Evolutionary conservation across 1,284 basidiomycete genomes (phyloP), one percentile per base, ranked within the genome.

Genomic region (Trametes hirsuta): DNA sequence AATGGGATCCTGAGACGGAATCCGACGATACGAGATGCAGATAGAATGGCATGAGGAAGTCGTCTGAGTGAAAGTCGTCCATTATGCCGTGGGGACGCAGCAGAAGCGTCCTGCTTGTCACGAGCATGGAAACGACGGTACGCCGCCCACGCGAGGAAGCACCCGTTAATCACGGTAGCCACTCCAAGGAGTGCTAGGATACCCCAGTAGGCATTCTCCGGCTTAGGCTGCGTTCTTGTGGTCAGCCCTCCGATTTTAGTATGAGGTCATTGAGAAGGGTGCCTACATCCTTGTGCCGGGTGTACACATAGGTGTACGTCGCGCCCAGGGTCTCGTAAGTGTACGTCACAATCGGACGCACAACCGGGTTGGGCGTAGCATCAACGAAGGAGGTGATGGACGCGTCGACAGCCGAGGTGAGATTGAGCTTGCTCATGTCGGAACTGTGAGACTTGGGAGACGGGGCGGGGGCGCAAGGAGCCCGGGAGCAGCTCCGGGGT

Each of bases 1-100:
- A 62, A 40, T 2, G 71, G 73, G 34, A 74, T 47, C 18, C 68
- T 59, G 64, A 67, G 66, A 25, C 73, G 71, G 56, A 70, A 71
- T 9, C 66, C 65, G n/a, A 69, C 25, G 37, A 75, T 72, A 4
- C 72, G 66, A 15, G 53, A 67, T 4, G 65, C 68, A 14, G 71
- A 64, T 12, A 71, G 58, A 6, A 67, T 44, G 6, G 73, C 72
- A 8, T 62, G 60, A 0, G 69, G 68, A 5, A 72, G 24, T 6
- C 69, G 61, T 9, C 61, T 35, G n/a, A 69, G 41, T 2, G 65
- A 67, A 14, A 51, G 41, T 37, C 57, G 39, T 6, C 54, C 54
- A 11, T 12, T 21, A 18, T 47, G 22, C 25, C 21, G 14, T 15
- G 44, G 24, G 37, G 52, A 25, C 34, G 34, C 24, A 30, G 36